phyloP scores from a whole-genome alignment of 2,329 filamentous ascomycete genomes.

The Scedosporium dehoogii region DNA sequence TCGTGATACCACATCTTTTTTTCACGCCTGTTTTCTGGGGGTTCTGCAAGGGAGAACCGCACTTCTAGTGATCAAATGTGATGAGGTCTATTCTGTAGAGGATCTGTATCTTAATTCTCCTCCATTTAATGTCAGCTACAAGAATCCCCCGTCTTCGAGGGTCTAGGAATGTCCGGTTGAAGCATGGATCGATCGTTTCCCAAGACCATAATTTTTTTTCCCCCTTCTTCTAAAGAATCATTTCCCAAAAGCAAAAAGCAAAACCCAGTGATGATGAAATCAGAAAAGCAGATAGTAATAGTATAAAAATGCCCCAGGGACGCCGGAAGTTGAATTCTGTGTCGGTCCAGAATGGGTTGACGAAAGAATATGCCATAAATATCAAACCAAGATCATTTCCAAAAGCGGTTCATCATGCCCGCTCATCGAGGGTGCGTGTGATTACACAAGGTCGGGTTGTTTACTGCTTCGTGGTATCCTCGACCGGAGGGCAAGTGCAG shows the following conservation, averaged over 20 bases:
- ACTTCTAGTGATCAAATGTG: too few relatives aligned
- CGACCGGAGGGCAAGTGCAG: conserved; percentile 85
- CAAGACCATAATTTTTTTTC: too few relatives aligned
- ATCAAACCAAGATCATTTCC: background rate
- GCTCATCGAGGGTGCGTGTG: background rate
- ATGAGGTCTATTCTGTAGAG: too few relatives aligned
- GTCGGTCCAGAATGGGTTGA: background rate
- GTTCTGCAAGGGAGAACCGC: too few relatives aligned
- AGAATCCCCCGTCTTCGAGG: too few relatives aligned
- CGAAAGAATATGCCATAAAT: background rate
- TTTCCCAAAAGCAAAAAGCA: background rate
- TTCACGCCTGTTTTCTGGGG: too few relatives aligned
- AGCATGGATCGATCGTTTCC: too few relatives aligned
- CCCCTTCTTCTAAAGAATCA: too few relatives aligned
- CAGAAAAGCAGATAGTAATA: background rate
- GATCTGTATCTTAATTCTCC: too few relatives aligned
- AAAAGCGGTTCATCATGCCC: background rate
- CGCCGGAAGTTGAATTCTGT: conserved; percentile 1
- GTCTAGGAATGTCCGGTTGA: too few relatives aligned
- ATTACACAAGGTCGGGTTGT: background rate
- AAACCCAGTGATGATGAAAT: background rate
- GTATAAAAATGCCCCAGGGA: background rate
- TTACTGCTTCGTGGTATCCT: conserved; percentile 38
- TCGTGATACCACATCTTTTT: background rate
- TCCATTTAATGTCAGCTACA: too few relatives aligned